Evolutionary conservation across 306 rosid genomes (phyloP).

Genomic region (Castanea mollissima): DNA sequence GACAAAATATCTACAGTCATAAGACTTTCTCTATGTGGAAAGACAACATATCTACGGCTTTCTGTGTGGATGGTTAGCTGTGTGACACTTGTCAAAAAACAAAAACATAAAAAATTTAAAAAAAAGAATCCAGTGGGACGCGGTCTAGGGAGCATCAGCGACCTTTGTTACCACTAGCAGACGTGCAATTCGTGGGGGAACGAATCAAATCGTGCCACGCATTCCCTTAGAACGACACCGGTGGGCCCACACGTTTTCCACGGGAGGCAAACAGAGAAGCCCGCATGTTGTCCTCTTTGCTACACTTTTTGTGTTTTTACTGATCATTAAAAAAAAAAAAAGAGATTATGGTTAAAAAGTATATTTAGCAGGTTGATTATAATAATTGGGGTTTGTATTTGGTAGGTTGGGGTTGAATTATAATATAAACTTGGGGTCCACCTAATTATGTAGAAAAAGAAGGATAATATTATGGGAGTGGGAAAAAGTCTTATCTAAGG

Average conservation of each 20-base stretch:
- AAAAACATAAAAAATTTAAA: not conserved
- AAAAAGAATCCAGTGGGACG: not conserved
- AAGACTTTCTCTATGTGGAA: not conserved
- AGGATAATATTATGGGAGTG: conserved; percentile 14
- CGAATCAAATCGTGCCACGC: conserved; percentile 24
- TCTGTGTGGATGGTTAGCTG: not conserved
- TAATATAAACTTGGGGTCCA: not conserved
- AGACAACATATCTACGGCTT: not conserved
- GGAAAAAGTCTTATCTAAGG: conserved; percentile 25
- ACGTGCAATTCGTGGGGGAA: conserved; percentile 18
- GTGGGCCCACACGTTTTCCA: conserved; percentile 37
- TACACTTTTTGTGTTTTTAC: not conserved
- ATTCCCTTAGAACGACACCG: conserved; percentile 2
- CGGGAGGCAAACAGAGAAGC: conserved; percentile 11
- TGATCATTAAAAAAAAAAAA: not conserved
- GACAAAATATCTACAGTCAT: no score
- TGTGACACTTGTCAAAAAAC: not conserved
- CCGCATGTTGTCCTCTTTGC: conserved; percentile 6
- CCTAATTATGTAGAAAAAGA: conserved; percentile 21
- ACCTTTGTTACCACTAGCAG: not conserved
- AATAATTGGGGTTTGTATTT: not conserved
- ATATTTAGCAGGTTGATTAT: conserved; percentile 5
- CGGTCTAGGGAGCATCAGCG: conserved; percentile 21
- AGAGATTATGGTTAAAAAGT: not conserved
- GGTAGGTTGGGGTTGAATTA: conserved; percentile 9